Evolutionary conservation across 2,329 filamentous ascomycete genomes (phyloP).

Genomic region (Calcarisporium arbuscula): DNA sequence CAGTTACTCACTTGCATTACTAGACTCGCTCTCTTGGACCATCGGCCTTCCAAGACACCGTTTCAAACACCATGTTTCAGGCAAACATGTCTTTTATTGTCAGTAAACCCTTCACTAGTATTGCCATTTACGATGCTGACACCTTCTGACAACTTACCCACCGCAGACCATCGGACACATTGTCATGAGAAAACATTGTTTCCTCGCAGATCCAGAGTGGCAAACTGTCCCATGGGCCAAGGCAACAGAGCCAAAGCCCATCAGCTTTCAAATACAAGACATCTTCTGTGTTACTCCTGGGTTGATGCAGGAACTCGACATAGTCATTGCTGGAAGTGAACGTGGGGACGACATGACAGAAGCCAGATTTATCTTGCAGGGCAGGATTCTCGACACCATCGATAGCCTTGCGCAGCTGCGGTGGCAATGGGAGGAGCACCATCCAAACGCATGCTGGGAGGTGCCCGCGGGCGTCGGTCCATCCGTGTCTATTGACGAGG

Average conservation of each 20-base stretch:
- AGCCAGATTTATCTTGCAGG: slow-evolving; percentile 1
- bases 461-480: slow-evolving; percentile 3
- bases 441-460: slow-evolving; percentile 6
- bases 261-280: slow-evolving; percentile 9
- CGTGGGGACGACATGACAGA: not conserved
- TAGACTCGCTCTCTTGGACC: slow-evolving; percentile 7
- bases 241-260: slow-evolving; percentile 1
- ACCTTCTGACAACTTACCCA: not conserved
- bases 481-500: slow-evolving; percentile 5
- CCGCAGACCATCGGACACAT: slow-evolving; percentile 7
- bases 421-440: slow-evolving; percentile 8
- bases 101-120: too few relatives aligned
- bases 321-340: not conserved
- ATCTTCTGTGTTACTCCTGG: slow-evolving; percentile 9
- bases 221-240: slow-evolving; percentile 4
- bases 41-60: slow-evolving; percentile 4
- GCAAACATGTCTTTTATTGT: too few relatives aligned
- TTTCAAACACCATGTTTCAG: slow-evolving; percentile 7
- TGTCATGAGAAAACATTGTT: slow-evolving; percentile 6
- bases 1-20: not conserved
- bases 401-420: slow-evolving; percentile 2
- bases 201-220: slow-evolving; percentile 7
- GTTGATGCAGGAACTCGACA: slow-evolving; percentile 4
- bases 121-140: too few relatives aligned
- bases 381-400: slow-evolving; percentile 3